Evolutionary conservation across 192 early-diverging fungal species (phyloP), one percentile per base, ranked within the genome.

Genomic region (Coemansia erecta): DNA sequence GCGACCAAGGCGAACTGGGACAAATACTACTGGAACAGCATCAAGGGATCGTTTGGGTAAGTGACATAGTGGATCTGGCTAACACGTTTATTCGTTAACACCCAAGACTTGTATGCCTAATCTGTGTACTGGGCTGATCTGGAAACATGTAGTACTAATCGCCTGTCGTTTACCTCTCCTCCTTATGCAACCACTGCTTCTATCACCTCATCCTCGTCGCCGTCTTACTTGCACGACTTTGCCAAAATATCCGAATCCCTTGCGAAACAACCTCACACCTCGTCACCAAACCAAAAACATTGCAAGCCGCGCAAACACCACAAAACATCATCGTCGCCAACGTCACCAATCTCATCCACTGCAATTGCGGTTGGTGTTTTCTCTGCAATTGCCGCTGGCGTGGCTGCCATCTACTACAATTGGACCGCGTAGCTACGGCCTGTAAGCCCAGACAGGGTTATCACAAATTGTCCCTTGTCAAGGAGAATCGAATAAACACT

Each of bases 11-110:
- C 79, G 35, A 95, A 98, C 82, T 98, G 94, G 94, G 83, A 83
- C 40, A 83, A 84, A 53, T 97, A 93, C 78, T 97, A 95, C 82
- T 96, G 92, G 92, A 87, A 90, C 72, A 72, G 88, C 41, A 97
- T 97, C 68, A 94, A 95, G 69, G 82, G 82, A 53, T 84, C 89
- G 18, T 97, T 95, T 81, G 94, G 94, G 85, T 92, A 87, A 71
- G 86, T 83, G 4, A n/a, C 11, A n/a, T 26, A 14, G 11, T 13
- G 28, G 6, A 51, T 28, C 18, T 11, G 1, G 14, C 41, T 21
- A 53, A 33, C 24, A 2, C 12, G 1, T 40, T 33, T 24, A 45
- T 33, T 52, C 4, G 18, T n/a, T 39, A n/a, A 54, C 44, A 28
- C 9, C 37, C 17, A 43, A 24, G 11, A 49, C 23, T 8, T 13